Evolutionary conservation across 345 rosid species (phyloP).

Genomic region (Heritiera littoralis): DNA sequence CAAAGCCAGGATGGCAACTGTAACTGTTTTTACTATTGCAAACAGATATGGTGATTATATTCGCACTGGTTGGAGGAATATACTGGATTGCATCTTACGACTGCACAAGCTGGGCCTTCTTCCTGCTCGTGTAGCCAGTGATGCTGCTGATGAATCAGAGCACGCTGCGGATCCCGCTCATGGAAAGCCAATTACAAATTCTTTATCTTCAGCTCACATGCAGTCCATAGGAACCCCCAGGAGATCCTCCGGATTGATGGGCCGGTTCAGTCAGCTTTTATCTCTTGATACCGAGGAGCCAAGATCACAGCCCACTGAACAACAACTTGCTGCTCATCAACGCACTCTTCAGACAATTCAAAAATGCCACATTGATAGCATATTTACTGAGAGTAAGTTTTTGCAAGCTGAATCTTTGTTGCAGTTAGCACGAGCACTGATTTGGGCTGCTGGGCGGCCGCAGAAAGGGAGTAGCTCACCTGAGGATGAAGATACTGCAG

Average conservation of each 20-base stretch:
- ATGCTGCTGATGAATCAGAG: slow-evolving; percentile 94
- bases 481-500: slow-evolving; percentile 98
- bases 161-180: slow-evolving; percentile 70
- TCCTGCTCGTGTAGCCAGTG: slow-evolving; percentile 95
- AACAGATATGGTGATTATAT: slow-evolving; percentile 92
- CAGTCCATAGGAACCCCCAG: slow-evolving; percentile 78
- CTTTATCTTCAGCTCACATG: slow-evolving; percentile 70
- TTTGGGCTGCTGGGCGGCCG: slow-evolving; percentile 94
- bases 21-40: slow-evolving; percentile 91
- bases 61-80: slow-evolving; percentile 94
- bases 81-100: slow-evolving; percentile 86
- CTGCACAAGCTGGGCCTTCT: slow-evolving; percentile 96
- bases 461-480: slow-evolving; percentile 86
- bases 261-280: slow-evolving; percentile 95
- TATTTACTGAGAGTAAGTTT: slow-evolving; percentile 92
- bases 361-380: slow-evolving; percentile 94
- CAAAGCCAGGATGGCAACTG: slow-evolving; percentile 96
- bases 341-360: slow-evolving; percentile 90
- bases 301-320: slow-evolving; percentile 90
- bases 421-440: slow-evolving; percentile 91
- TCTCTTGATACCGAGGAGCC: slow-evolving; percentile 97
- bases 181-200: slow-evolving; percentile 72
- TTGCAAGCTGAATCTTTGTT: slow-evolving; percentile 86
- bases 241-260: slow-evolving; percentile 96
- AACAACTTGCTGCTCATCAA: slow-evolving; percentile 97